Conservation (phyloP, 768 basidiomycete species). For the Pisolithus orientalis region DNA sequence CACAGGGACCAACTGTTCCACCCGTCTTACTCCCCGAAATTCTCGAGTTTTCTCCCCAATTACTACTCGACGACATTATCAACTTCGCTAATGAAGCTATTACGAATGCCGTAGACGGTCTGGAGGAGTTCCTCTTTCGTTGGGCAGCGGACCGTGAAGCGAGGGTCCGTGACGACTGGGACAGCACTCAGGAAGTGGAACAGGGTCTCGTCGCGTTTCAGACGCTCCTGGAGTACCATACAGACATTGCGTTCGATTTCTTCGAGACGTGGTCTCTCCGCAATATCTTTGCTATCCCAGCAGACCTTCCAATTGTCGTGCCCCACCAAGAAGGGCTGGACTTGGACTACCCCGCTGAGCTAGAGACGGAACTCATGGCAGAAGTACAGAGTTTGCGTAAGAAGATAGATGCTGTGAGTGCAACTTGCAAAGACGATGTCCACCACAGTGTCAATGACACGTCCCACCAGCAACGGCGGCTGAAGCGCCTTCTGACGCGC, state of each 20-base stretch:
- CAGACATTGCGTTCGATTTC: slow-evolving; percentile 87
- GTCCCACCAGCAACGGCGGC: slow-evolving; percentile 52
- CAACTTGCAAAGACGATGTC: slow-evolving; percentile 3
- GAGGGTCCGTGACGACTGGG: slow-evolving; percentile 41
- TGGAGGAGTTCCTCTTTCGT: slow-evolving; percentile 69
- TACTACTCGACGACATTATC: slow-evolving; percentile 81
- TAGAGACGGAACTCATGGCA: slow-evolving; percentile 54
- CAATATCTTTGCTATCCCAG: slow-evolving; percentile 78
- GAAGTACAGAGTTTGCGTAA: slow-evolving; percentile 64
- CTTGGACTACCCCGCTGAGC: slow-evolving; percentile 51
- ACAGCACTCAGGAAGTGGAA: slow-evolving; percentile 63
- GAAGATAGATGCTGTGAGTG: slow-evolving; percentile 64
- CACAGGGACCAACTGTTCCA: slow-evolving; percentile 27
- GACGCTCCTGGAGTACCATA: slow-evolving; percentile 81
- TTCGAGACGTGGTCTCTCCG: slow-evolving; percentile 87
- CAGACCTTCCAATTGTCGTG: slow-evolving; percentile 61
- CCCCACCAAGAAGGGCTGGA: slow-evolving; percentile 74
- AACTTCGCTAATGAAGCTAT: slow-evolving; percentile 79
- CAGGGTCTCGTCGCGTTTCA: slow-evolving; percentile 84
- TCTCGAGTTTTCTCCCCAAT: slow-evolving; percentile 78
- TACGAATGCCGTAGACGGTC: slow-evolving; percentile 68
- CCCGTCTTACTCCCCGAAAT: slow-evolving; percentile 63
- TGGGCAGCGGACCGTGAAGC: slow-evolving; percentile 66
- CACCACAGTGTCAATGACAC: background rate
- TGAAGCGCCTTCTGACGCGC: slow-evolving; percentile 50